Percentiles rank a stretch among this genome's conserved stretches.
phyloP scores from a whole-genome alignment of 495 filamentous ascomycete genomes.

The Penicillium coprophilum region DNA sequence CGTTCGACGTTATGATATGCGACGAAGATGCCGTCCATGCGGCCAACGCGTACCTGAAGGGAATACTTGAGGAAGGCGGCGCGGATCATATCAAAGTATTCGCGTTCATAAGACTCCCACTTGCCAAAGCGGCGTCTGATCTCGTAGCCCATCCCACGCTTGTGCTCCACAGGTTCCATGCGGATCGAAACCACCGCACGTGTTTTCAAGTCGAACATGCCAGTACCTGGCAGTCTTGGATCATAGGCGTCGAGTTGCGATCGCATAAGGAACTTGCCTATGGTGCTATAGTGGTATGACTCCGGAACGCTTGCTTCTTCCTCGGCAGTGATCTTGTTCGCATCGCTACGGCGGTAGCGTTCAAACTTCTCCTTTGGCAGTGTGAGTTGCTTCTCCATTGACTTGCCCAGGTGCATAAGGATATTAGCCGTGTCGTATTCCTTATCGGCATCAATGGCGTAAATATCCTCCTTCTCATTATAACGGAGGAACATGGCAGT shows the following conservation, averaged over 20 bases:
- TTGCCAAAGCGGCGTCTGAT: slow-evolving; percentile 69
- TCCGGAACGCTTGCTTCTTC: slow-evolving; percentile 67
- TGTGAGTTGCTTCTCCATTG: slow-evolving; percentile 96
- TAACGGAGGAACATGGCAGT: slow-evolving; percentile 81
- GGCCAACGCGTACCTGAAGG: slow-evolving; percentile 89
- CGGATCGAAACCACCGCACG: slow-evolving; percentile 87
- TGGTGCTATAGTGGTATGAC: slow-evolving; percentile 81
- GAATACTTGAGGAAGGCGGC: slow-evolving; percentile 96
- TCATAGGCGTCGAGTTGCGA: slow-evolving; percentile 96
- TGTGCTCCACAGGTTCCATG: slow-evolving; percentile 71
- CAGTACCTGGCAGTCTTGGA: slow-evolving; percentile 78
- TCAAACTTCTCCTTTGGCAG: slow-evolving; percentile 77
- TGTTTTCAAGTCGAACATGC: slow-evolving; percentile 97
- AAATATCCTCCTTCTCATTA: slow-evolving; percentile 78
- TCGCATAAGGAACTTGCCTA: slow-evolving; percentile 91
- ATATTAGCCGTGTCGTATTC: slow-evolving; percentile 84
- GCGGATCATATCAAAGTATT: slow-evolving; percentile 96
- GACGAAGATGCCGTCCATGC: slow-evolving; percentile 99
- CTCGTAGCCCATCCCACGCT: slow-evolving; percentile 83
- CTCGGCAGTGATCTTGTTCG: slow-evolving; percentile 60
- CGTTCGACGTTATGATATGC: slow-evolving; percentile 93
- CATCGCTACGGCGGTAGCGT: slow-evolving; percentile 67
- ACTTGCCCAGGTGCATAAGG: slow-evolving; percentile 85
- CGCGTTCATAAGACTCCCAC: slow-evolving; percentile 90
- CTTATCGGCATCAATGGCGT: slow-evolving; percentile 98